Evolutionary conservation across 2,329 filamentous ascomycete species (phyloP).

Genomic region (Beauveria sp.): DNA sequence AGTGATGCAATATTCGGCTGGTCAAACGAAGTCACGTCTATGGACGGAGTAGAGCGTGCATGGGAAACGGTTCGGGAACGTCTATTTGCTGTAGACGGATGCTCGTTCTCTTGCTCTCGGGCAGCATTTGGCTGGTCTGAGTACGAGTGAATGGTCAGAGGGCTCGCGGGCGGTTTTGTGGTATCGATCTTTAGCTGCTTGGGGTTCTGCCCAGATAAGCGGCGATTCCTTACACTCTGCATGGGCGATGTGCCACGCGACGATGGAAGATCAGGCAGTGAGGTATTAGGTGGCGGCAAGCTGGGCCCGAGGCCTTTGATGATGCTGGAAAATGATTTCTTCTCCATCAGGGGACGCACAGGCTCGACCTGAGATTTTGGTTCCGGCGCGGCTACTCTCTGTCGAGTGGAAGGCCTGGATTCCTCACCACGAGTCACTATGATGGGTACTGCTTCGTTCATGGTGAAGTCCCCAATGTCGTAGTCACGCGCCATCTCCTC

Average conservation of each 20-base stretch:
- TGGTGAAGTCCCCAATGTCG: constrained; percentile 74
- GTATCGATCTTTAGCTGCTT: constrained; percentile 91
- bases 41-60: constrained; percentile 2
- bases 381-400: constrained; percentile 44
- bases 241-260: constrained; percentile 25
- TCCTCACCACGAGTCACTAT: constrained; percentile 38
- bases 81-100: background rate
- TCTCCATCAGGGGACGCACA: constrained; percentile 63
- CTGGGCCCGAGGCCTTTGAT: constrained; percentile 20
- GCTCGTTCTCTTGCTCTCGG: constrained; percentile 1
- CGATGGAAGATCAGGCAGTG: constrained; percentile 37
- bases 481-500: constrained; percentile 86
- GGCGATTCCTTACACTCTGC: constrained; percentile 61
- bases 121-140: background rate
- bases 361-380: constrained; percentile 41
- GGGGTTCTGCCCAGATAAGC: constrained; percentile 71
- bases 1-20: constrained; percentile 22
- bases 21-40: constrained; percentile 20
- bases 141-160: constrained; percentile 12
- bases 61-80: background rate
- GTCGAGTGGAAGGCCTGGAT: constrained; percentile 50
- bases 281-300: constrained; percentile 42
- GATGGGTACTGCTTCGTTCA: constrained; percentile 31
- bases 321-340: constrained; percentile 19
- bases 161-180: constrained; percentile 21